Conservation (phyloP, 2,329 filamentous ascomycete species). For the Nemania diffusa region DNA sequence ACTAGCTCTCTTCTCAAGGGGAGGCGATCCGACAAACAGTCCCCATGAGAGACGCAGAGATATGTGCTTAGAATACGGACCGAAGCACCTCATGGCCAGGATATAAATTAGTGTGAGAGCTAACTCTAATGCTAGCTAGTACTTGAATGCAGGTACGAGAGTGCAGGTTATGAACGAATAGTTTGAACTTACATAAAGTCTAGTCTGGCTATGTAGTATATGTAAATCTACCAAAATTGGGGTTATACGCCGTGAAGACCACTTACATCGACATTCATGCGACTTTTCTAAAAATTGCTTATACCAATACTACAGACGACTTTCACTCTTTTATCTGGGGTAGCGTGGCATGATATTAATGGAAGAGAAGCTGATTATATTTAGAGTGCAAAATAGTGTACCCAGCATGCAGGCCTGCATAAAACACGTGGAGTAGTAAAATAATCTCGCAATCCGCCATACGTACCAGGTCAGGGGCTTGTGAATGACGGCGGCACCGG, state of each 20-base stretch:
- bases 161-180: background rate
- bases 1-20: background rate
- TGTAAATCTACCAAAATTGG: too few species aligned
- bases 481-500: background rate
- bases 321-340: background rate
- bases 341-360: background rate
- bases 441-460: background rate
- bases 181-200: background rate
- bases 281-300: too few species aligned
- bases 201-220: background rate
- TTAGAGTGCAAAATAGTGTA: too few species aligned
- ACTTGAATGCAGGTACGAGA: background rate
- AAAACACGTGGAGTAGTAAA: background rate
- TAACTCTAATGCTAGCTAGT: background rate
- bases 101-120: background rate
- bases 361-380: background rate
- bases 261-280: too few species aligned
- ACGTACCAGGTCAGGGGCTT: too few species aligned
- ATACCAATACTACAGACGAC: background rate
- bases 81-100: background rate
- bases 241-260: too few species aligned
- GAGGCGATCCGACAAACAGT: background rate
- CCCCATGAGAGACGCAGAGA: background rate
- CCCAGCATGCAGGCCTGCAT: background rate
- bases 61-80: background rate